Conservation (phyloP, 2,329 filamentous ascomycete species). For the Biscogniauxia sp. region DNA sequence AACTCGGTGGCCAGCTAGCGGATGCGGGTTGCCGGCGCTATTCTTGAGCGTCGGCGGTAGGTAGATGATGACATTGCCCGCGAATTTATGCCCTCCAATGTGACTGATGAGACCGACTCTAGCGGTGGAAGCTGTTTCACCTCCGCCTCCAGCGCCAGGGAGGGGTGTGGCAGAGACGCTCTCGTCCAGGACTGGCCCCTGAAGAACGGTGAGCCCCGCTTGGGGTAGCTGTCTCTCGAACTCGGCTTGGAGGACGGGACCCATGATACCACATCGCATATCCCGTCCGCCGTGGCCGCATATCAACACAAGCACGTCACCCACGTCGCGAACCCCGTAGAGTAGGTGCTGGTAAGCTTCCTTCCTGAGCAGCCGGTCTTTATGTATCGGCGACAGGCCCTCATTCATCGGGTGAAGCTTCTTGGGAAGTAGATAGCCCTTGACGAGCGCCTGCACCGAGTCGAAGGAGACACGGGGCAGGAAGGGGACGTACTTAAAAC, state of each 20-base stretch:
- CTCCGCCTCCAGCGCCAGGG: conserved; percentile 17
- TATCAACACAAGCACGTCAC: conserved; percentile 74
- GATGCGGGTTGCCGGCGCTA: conserved; percentile 45
- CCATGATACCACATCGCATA: conserved; percentile 75
- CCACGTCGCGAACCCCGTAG: conserved; percentile 56
- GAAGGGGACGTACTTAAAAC: conserved; percentile 75
- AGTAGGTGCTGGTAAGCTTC: conserved; percentile 52
- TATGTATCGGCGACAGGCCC: conserved; percentile 55
- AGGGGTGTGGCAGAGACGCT: conserved; percentile 29
- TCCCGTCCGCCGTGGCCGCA: conserved; percentile 87
- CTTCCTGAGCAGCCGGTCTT: conserved; percentile 50
- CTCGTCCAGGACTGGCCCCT: conserved; percentile 43
- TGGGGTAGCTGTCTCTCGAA: conserved; percentile 61
- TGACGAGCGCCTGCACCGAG: conserved; percentile 55
- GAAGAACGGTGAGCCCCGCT: conserved; percentile 48
- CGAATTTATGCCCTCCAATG: conserved; percentile 82
- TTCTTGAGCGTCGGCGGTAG: conserved; percentile 56
- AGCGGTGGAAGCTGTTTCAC: conserved; percentile 41
- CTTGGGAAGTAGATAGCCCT: conserved; percentile 64
- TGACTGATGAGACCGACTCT: conserved; percentile 72
- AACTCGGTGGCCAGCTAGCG: conserved; percentile 67
- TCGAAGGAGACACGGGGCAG: conserved; percentile 63
- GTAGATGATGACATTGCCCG: conserved; percentile 81
- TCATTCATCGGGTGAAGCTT: conserved; percentile 62
- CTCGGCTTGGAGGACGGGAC: conserved; percentile 67